Evolutionary conservation across 495 filamentous ascomycete species (phyloP), one percentile per base, ranked within the genome.

Genomic region (Penicillium ucsense): DNA sequence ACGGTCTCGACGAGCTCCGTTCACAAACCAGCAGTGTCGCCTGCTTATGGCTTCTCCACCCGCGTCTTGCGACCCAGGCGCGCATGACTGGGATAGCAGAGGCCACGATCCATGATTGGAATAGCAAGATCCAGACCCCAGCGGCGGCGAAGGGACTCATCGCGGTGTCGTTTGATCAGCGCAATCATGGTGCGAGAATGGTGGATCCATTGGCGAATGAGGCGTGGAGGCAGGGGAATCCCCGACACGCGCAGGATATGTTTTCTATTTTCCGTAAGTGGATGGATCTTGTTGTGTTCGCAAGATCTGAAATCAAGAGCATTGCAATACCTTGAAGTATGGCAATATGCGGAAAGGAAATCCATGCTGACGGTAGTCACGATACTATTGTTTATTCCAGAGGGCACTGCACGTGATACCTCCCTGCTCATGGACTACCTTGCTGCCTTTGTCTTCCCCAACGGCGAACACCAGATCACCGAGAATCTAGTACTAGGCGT

Each of bases 31-130:
- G 64, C 6, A 64, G 76, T 31, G 66, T 90, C 8, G 81, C 88
- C 31, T 86, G 83, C 61, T 73, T 94, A 38, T 95, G 89, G 88
- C 78, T 97, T 10, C 76, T 95, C 31, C 88, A 96, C 65, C 86
- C 85, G 2, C 81, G 92, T 20, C 66, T 83, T 32, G 69, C 79
- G 31, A 78, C 68, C 1, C 80, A 87, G 59, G 80, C 78, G 43
- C 74, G 73, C 49, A 95, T 97, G 91, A 62, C 59, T 0, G 69
- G 69, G 27, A 61, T 82, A 35, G 84, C 81, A 7, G 63, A 65
- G 3, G 65, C 71, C 1, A 66, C 67, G n/a, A 75, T 88, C 39
- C 50, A 58, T 34, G 71, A 77, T 51, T 86, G 81, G 80, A 82
- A 83, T 56, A 56, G 55, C 53, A 66, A 52, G 37, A 53, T 42